phyloP scores from a whole-genome alignment of 2,329 filamentous ascomycete species.

The Chrysosporium queenslandicum region DNA sequence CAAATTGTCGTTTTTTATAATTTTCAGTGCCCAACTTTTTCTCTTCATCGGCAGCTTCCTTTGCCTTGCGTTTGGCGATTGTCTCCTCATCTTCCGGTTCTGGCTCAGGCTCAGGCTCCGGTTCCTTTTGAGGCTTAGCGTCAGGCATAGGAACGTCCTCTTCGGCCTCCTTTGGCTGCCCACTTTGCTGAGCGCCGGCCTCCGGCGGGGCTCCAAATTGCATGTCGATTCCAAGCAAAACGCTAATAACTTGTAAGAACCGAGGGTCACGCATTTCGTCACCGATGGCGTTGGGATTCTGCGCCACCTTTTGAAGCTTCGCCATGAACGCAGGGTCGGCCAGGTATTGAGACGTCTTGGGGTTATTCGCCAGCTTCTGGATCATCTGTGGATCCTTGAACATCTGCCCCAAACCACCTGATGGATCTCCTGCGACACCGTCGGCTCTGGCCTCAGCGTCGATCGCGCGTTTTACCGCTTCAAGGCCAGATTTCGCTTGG shows the following conservation, averaged over 20 bases:
- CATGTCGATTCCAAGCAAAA: conserved; percentile 90
- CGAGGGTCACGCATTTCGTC: conserved; percentile 79
- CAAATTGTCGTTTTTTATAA: conserved; percentile 98
- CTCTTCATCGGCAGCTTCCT: conserved; percentile 85
- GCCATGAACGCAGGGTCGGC: conserved; percentile 79
- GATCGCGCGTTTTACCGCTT: conserved; percentile 78
- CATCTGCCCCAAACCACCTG: conserved; percentile 73
- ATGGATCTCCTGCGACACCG: conserved; percentile 53
- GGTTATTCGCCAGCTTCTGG: conserved; percentile 83
- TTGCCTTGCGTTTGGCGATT: conserved; percentile 73
- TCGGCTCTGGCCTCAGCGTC: conserved; percentile 61
- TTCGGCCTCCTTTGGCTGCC: conserved; percentile 43
- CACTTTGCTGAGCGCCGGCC: conserved; percentile 33
- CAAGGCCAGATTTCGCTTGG: conserved; percentile 79
- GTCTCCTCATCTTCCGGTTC: conserved; percentile 71
- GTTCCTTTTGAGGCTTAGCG: conserved; percentile 39
- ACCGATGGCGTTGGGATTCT: conserved; percentile 69
- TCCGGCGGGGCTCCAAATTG: conserved; percentile 50
- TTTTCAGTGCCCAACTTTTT: conserved; percentile 88
- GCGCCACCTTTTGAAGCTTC: conserved; percentile 71
- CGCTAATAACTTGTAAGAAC: conserved; percentile 88
- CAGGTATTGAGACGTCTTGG: conserved; percentile 76
- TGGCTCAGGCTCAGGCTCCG: conserved; percentile 40
- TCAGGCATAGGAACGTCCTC: conserved; percentile 75
- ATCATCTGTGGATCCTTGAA: conserved; percentile 88